Conservation (phyloP, 148 eudicot species). For the Rhododendron vialii region DNA sequence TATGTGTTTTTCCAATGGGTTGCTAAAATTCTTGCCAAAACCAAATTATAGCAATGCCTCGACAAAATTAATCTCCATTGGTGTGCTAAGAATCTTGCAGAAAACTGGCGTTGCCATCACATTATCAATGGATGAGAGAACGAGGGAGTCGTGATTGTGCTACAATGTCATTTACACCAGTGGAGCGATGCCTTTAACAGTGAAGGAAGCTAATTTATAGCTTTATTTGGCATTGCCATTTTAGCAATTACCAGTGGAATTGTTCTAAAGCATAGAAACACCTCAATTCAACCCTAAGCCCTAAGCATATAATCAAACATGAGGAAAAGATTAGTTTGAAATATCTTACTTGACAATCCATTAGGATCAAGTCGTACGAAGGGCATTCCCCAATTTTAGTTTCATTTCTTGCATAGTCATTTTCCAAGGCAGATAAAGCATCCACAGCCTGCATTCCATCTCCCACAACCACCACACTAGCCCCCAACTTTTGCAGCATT, state of each 20-base stretch:
- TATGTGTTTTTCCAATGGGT: neutral
- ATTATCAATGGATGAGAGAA: neutral
- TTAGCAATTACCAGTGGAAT: neutral
- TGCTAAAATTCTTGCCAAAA: neutral
- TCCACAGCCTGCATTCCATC: slow-evolving; percentile 89
- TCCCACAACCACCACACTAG: slow-evolving; percentile 68
- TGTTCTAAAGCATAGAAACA: neutral
- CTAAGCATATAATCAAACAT: neutral
- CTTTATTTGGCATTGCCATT: neutral
- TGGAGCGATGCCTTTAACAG: neutral
- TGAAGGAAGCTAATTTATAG: neutral
- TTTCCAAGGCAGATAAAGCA: slow-evolving; percentile 40
- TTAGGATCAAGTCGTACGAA: slow-evolving; percentile 65
- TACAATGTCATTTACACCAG: neutral
- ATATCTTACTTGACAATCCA: slow-evolving; percentile 88
- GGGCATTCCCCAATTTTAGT: slow-evolving; percentile 18
- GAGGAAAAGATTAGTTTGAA: neutral
- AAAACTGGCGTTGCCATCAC: neutral
- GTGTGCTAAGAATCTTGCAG: neutral
- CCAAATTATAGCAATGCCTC: neutral
- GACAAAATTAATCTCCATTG: neutral
- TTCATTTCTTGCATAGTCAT: slow-evolving; percentile 17
- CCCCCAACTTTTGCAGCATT: slow-evolving; percentile 92
- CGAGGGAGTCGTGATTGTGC: neutral
- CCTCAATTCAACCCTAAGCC: neutral